Evolutionary conservation across 176 grass and related monocot species (phyloP).

Genomic region (Olyra latifolia): DNA sequence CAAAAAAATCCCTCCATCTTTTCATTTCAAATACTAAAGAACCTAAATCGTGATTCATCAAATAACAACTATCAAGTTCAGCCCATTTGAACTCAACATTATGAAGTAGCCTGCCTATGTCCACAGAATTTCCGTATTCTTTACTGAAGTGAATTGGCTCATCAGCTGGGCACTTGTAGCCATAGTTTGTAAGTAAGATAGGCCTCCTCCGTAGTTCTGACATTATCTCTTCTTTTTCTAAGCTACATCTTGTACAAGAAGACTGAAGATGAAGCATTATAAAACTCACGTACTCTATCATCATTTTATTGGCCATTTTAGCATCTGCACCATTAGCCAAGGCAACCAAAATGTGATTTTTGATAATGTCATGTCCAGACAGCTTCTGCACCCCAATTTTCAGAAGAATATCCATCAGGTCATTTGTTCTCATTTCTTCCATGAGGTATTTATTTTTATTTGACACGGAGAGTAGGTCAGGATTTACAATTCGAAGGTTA

Average conservation of each 20-base stretch:
- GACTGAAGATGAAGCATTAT: conserved; percentile 89
- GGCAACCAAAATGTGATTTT: conserved; percentile 68
- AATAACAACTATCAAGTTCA: conserved; percentile 77
- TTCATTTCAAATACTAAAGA: conserved; percentile 41
- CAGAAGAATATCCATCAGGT: conserved; percentile 66
- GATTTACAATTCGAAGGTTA: conserved; percentile 69
- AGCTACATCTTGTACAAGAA: conserved; percentile 69
- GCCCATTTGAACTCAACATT: conserved; percentile 63
- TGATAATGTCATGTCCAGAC: conserved; percentile 92
- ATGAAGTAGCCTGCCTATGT: conserved; percentile 56
- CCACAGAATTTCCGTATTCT: conserved; percentile 76
- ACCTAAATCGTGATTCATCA: conserved; percentile 61
- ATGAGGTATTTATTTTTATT: conserved; percentile 49
- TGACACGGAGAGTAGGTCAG: conserved; percentile 57
- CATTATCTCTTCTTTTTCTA: conserved; percentile 73
- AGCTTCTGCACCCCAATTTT: conserved; percentile 80
- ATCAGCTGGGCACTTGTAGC: conserved; percentile 58
- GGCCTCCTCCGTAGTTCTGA: conserved; percentile 60
- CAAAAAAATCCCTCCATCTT: conserved; percentile 79
- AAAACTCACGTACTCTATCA: conserved; percentile 80
- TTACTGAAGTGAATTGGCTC: conserved; percentile 88
- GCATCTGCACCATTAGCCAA: conserved; percentile 50
- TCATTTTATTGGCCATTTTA: conserved; percentile 41
- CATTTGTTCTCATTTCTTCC: conserved; percentile 62
- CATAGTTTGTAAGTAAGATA: conserved; percentile 80